A percentile compares a stretch with the other conserved stretches of the same genome.
Conservation (phyloP, 192 early-diverging fungal genomes). For the Backusella australiensis region DNA sequence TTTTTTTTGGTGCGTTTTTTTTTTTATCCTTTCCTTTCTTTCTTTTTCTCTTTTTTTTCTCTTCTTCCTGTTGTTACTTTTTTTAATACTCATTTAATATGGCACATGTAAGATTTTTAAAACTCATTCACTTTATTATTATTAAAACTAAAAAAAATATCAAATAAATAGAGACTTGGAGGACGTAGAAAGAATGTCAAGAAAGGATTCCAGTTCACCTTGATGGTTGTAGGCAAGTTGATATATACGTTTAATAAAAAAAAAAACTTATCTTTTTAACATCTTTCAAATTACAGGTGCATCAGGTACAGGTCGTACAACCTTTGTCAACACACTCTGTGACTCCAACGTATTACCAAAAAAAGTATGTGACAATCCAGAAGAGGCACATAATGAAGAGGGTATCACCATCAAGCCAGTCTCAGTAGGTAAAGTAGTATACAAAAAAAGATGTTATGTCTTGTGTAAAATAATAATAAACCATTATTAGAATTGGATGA, state of each 20-base stretch:
- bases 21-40: not conserved
- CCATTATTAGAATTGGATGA: slow-evolving; percentile 81
- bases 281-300: slow-evolving; percentile 54
- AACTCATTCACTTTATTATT: no score
- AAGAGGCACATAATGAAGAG: slow-evolving; percentile 77
- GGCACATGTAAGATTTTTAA: slow-evolving; percentile 24
- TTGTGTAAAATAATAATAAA: not conserved
- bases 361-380: slow-evolving; percentile 61
- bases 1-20: not conserved
- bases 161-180: slow-evolving; percentile 47
- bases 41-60: slow-evolving; percentile 5
- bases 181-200: slow-evolving; percentile 91
- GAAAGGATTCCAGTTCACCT: slow-evolving; percentile 94
- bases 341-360: slow-evolving; percentile 72
- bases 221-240: slow-evolving; percentile 91
- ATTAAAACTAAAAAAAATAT: not conserved
- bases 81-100: slow-evolving; percentile 18
- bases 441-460: not conserved
- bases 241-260: not conserved
- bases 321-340: slow-evolving; percentile 98
- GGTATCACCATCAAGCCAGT: slow-evolving; percentile 89
- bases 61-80: not conserved
- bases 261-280: not conserved
- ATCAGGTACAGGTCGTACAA: slow-evolving; percentile 95
- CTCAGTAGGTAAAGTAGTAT: slow-evolving; percentile 53